A percentile compares a stretch with the other conserved stretches of the same genome.
Conservation (phyloP, 2,329 filamentous ascomycete species). For the Fusarium sp. region DNA sequence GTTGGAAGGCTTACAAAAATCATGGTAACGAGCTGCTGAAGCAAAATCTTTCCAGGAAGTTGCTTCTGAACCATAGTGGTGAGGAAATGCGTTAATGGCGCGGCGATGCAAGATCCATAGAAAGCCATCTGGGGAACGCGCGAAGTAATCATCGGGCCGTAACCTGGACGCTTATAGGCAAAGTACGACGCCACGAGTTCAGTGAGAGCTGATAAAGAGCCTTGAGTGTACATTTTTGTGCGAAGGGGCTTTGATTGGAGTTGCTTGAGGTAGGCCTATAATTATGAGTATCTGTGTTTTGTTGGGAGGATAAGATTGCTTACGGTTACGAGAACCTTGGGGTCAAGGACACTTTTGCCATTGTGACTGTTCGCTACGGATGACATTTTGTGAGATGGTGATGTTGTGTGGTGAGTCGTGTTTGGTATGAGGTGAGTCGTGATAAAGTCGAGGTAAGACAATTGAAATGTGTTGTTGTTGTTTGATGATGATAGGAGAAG, state of each 20-base stretch:
- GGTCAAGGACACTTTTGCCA: conserved; percentile 6
- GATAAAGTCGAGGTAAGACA: background rate
- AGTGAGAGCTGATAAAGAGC: conserved; percentile 19
- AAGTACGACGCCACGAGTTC: conserved; percentile 21
- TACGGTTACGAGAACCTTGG: conserved; percentile 16
- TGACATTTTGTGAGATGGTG: background rate
- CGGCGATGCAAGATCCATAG: conserved; percentile 24
- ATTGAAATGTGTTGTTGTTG: conserved; percentile 7
- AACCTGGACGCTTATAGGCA: conserved; percentile 17
- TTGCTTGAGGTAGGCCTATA: conserved; percentile 20
- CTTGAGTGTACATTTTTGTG: conserved; percentile 24
- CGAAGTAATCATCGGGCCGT: conserved; percentile 22
- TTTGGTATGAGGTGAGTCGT: background rate
- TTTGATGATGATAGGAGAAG: conserved; percentile 15
- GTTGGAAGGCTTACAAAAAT: background rate
- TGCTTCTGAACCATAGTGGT: conserved; percentile 12
- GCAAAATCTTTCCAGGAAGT: background rate
- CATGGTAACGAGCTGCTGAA: conserved; percentile 13
- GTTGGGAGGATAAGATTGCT: background rate
- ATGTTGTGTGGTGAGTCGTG: background rate
- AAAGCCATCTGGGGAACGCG: conserved; percentile 32
- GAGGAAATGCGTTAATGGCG: conserved; percentile 23
- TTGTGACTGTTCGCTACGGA: background rate
- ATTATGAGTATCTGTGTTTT: background rate
- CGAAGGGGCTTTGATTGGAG: conserved; percentile 22